Percentiles rank a stretch among this genome's conserved stretches.
Evolutionary conservation across 371 early-diverging fungal species (phyloP).

Genomic region (Mortierella sp.): DNA sequence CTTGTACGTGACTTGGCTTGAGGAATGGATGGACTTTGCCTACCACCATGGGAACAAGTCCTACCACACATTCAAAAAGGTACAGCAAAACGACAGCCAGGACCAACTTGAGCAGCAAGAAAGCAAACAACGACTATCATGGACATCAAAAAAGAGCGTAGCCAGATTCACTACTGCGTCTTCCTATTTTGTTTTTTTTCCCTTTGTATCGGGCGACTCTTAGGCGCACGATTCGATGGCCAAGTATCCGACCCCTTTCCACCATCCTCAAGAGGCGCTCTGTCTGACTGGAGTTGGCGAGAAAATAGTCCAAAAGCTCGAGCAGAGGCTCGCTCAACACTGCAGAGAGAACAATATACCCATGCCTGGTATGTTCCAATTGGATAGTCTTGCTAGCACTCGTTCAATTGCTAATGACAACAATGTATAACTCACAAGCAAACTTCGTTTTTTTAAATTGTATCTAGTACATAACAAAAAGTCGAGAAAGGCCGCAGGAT

Average conservation of each 20-base stretch:
- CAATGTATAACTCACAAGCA: neutral
- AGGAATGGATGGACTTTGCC: conserved; percentile 71
- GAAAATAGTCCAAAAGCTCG: conserved; percentile 69
- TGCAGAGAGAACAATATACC: conserved; percentile 68
- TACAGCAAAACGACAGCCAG: conserved; percentile 22
- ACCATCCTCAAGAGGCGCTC: conserved; percentile 67
- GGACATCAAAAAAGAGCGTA: too few relatives aligned
- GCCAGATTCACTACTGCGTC: neutral
- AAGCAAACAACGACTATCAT: too few relatives aligned
- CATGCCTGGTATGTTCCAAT: conserved; percentile 61
- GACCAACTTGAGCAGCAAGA: neutral
- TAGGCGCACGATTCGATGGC: conserved; percentile 77
- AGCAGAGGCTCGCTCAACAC: conserved; percentile 66
- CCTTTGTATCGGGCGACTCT: too few relatives aligned
- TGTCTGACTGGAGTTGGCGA: conserved; percentile 76
- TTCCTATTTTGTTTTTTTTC: neutral
- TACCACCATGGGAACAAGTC: conserved; percentile 55
- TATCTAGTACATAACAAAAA: neutral
- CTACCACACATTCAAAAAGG: conserved; percentile 71
- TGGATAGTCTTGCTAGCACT: too few relatives aligned
- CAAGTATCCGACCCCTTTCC: conserved; percentile 66
- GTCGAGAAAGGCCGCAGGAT: neutral
- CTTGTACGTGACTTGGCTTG: conserved; percentile 70
- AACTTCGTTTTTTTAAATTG: neutral
- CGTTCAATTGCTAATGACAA: too few relatives aligned